Base-by-base conservation (phyloP, 2,329 filamentous ascomycete species). In the Fusarium globosum region DNA sequence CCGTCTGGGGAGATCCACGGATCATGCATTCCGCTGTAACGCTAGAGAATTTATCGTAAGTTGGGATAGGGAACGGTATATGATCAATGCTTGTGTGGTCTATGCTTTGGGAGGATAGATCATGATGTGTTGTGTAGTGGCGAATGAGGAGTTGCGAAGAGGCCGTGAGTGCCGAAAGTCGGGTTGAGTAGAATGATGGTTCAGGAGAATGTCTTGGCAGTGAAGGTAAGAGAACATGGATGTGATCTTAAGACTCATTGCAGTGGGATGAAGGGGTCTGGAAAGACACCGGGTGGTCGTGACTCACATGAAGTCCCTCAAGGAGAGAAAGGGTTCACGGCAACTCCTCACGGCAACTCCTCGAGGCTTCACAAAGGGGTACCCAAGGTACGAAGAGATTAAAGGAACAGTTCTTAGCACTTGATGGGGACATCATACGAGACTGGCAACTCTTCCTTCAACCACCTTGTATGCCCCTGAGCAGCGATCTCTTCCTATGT, bases 1-100 rank as follows among this genome's bases (percentile, higher is more conserved):
- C 56, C 56, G 42, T 51, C 56, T 58, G 42, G 56, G 55, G 56
- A 49, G 30, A 55, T 55, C 51, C 51, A 55, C 51, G 51, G 51
- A 55, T 55, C 51, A 51, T 49, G 42, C 56, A 58, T 30, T 28
- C 20, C 26, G 26, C 1, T 35, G 56, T 9, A 21, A 58, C 56
- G 56, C 56, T 58, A 58, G 56, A 51, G 56, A 51, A 38, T 58
- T 51, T 58, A 58, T 58, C 56, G 42, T 30, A 58, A 58, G 56
- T 38, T 58, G 56, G 23, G 6, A 11, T 41, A 18, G 7, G 20
- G 8, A 23, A 51, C 15, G 42, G 9, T 51, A 30, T n/a, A 58
- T 30, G 41, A 38, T 20, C 6, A 7, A 51, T 36, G 33, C 33
- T 23, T 26, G 20, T 13, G 2, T 35, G n/a, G n/a, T n/a, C 30